Percentiles rank a stretch among this genome's conserved stretches.
phyloP scores from a whole-genome alignment of 176 grass and related monocot genomes.

The Musa beccarii region DNA sequence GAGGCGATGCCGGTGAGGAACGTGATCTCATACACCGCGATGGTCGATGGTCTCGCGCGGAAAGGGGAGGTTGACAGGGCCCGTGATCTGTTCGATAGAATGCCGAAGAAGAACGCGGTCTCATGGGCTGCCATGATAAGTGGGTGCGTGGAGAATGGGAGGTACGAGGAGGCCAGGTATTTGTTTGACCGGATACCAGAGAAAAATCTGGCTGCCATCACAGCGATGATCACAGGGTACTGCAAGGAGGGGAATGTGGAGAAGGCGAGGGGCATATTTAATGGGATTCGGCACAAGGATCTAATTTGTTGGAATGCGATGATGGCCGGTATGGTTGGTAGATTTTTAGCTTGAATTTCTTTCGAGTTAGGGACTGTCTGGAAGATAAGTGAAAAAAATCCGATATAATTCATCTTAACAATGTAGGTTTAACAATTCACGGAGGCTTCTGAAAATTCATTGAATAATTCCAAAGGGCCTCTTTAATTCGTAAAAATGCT shows the following conservation, averaged over 20 bases:
- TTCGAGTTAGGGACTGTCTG: not conserved
- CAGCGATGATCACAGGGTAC: slow-evolving; percentile 55
- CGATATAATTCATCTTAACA: too few relatives aligned
- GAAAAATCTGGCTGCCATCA: slow-evolving; percentile 63
- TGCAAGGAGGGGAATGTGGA: slow-evolving; percentile 54
- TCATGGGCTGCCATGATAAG: slow-evolving; percentile 75
- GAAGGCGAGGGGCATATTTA: slow-evolving; percentile 54
- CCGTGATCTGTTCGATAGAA: slow-evolving; percentile 56
- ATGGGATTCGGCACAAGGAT: slow-evolving; percentile 59
- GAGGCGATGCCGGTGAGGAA: slow-evolving; percentile 53
- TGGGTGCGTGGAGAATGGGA: slow-evolving; percentile 51
- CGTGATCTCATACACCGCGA: slow-evolving; percentile 69
- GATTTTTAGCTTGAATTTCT: not conserved
- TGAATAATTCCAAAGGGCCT: not conserved
- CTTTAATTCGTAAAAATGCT: not conserved
- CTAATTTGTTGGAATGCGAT: slow-evolving; percentile 81
- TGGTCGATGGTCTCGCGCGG: slow-evolving; percentile 50
- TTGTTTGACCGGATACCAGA: slow-evolving; percentile 64
- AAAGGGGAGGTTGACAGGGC: slow-evolving; percentile 41
- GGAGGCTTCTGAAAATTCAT: too few relatives aligned
- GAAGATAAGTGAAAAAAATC: too few relatives aligned
- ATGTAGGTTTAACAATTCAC: too few relatives aligned
- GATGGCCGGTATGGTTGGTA: slow-evolving; percentile 36
- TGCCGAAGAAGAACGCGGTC: slow-evolving; percentile 53
- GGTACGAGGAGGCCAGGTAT: slow-evolving; percentile 45